Evolutionary conservation across 176 grass and related monocot species (phyloP).

Genomic region (Bothriochloa decipiens): DNA sequence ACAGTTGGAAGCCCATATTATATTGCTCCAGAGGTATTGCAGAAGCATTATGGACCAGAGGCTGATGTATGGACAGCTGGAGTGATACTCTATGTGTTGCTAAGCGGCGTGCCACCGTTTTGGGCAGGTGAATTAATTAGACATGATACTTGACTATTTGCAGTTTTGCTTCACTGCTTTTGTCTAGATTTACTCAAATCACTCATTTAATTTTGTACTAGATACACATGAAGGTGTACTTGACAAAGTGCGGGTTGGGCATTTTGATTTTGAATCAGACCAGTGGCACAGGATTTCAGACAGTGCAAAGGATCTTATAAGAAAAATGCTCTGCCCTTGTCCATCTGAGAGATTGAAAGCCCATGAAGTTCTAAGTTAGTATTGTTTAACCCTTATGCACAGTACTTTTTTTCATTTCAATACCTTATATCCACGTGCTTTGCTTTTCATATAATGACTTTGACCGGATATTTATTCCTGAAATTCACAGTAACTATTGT

Average conservation of each 20-base stretch:
- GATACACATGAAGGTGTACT: constrained; percentile 54
- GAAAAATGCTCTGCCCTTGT: constrained; percentile 67
- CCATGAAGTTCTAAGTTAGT: constrained; percentile 81
- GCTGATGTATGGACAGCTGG: constrained; percentile 71
- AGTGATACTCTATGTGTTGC: constrained; percentile 66
- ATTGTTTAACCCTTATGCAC: neutral
- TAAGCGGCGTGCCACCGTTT: constrained; percentile 73
- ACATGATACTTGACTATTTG: constrained; percentile 16
- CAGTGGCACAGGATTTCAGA: constrained; percentile 67
- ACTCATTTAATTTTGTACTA: constrained; percentile 36
- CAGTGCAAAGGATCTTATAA: constrained; percentile 80
- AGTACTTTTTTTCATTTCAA: constrained; percentile 24
- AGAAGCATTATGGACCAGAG: constrained; percentile 60
- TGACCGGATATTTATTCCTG: neutral
- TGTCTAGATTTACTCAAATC: constrained; percentile 16
- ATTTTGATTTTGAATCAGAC: constrained; percentile 66
- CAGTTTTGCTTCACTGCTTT: neutral
- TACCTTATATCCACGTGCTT: constrained; percentile 14
- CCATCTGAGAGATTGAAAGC: constrained; percentile 67
- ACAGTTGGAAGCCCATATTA: constrained; percentile 66
- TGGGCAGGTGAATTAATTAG: constrained; percentile 57
- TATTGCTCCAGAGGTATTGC: constrained; percentile 64
- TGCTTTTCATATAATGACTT: neutral
- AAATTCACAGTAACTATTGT: neutral
- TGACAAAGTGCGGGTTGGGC: constrained; percentile 55